Evolutionary conservation across 2,329 filamentous ascomycete species (phyloP), one percentile per base, ranked within the genome.

Genomic region (Hansfordia pulvinata): DNA sequence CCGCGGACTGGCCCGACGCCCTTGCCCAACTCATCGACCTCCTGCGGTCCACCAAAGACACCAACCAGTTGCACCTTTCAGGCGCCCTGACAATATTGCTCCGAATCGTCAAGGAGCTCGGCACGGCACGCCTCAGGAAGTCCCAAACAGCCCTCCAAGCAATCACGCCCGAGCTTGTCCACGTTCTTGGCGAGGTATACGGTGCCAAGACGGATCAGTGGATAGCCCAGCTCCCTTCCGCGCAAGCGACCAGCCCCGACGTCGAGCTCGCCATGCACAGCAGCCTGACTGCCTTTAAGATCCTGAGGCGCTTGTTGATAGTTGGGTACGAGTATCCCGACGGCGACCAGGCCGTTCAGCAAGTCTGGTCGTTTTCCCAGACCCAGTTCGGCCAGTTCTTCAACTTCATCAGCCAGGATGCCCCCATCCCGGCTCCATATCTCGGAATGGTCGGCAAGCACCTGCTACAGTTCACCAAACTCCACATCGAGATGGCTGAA

Each of bases 61-160:
- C 64, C 7, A 71, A 76, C 37, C 69, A 72, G 22, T 45, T 76
- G 9, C 74, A 79, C 29, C 68, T 93, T 3, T 64, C 71, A 14
- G 75, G 85, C 25, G 68, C 74, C 6, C 64, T 96, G 22, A 63
- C 83, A 27, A 73, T 93, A 9, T 60, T 94, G 8, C 61, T 96
- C 10, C 78, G 88, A 25, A 74, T 93, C 16, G 75, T 93, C 43
- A 98, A 96, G 54, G 90, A 96, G 49, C 60, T 96, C 5, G 76
- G 81, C 1, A 86, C 81, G 0, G 86, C 80, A 3, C 68, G 84
- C 22, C 53, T 96, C 25, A 67, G 75, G 30, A 72, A 70, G 36
- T 85, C 78, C 0, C 75, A 86, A 42, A 74, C 76, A 2, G 78
- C 74, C 19, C 59, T 98, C 10, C 80, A 92, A 39, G 71, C 74